phyloP scores from a whole-genome alignment of 176 grass and related monocot species.

The Oropetium thomaeum region DNA sequence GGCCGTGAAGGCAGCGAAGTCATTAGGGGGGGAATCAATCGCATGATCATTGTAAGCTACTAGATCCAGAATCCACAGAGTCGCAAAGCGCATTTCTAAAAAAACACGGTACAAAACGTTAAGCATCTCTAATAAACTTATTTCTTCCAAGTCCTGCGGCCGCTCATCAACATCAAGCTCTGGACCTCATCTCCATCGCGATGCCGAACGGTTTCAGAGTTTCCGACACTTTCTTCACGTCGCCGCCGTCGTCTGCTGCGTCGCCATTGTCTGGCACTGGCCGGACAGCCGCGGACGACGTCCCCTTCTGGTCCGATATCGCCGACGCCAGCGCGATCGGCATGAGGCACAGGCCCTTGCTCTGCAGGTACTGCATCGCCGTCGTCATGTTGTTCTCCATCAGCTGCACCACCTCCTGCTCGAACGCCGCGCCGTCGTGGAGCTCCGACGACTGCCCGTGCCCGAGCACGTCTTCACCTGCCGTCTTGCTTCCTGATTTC shows the following conservation, averaged over 20 bases:
- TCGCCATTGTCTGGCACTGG: not conserved
- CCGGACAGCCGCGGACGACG: slow-evolving; percentile 1
- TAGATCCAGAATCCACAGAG: not conserved
- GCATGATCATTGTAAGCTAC: not conserved
- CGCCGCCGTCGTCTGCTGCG: not conserved
- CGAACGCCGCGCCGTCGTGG: slow-evolving; percentile 36
- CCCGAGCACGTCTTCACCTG: not conserved
- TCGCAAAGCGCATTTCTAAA: not conserved
- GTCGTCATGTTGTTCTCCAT: slow-evolving; percentile 69
- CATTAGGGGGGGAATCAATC: not conserved
- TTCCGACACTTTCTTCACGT: not conserved
- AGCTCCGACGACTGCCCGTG: not conserved
- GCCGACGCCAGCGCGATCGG: slow-evolving; percentile 60
- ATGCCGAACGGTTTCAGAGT: not conserved
- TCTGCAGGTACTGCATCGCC: slow-evolving; percentile 79
- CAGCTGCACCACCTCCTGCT: slow-evolving; percentile 56
- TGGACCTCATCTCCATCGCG: slow-evolving; percentile 23
- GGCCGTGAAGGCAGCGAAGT: too few species aligned
- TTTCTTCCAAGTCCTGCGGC: not conserved
- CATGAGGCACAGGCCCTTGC: slow-evolving; percentile 76
- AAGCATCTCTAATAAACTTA: slow-evolving; percentile 8
- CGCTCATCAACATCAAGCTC: not conserved
- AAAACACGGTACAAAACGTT: not conserved
- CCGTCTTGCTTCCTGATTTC: slow-evolving; percentile 13
- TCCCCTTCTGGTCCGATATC: slow-evolving; percentile 50